Percentiles rank a stretch among this genome's conserved stretches.
Evolutionary conservation across 2,329 filamentous ascomycete species (phyloP).

Genomic region (Xylariaceae sp.): DNA sequence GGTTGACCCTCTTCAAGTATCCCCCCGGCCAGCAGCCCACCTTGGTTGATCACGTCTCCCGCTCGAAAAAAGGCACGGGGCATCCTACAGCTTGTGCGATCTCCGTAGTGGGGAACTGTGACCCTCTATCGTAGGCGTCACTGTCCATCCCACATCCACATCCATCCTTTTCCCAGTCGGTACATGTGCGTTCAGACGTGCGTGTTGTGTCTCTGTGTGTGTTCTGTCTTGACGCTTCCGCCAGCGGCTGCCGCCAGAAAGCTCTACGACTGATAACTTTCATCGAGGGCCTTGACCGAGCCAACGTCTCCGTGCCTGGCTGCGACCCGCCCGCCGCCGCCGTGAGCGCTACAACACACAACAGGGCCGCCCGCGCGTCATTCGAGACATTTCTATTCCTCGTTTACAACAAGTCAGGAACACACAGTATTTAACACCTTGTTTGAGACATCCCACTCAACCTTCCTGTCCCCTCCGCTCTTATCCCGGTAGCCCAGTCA

Average conservation of each 20-base stretch:
- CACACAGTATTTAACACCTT: conserved; percentile 38
- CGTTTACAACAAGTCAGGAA: conserved; percentile 31
- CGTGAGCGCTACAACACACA: conserved; percentile 30
- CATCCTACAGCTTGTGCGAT: conserved; percentile 38
- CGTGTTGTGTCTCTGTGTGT: conserved; percentile 6
- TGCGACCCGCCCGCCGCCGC: conserved; percentile 24
- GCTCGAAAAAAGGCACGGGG: conserved; percentile 30
- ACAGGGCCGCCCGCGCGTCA: conserved; percentile 29
- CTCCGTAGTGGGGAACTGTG: conserved; percentile 36
- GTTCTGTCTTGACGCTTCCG: conserved; percentile 8
- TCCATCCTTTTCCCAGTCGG: conserved; percentile 12
- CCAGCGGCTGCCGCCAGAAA: conserved; percentile 24
- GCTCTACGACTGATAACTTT: conserved; percentile 20
- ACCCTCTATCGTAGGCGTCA: conserved; percentile 33
- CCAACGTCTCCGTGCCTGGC: conserved; percentile 24
- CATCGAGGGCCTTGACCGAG: conserved; percentile 23
- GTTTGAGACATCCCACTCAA: conserved; percentile 30
- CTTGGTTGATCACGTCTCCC: conserved; percentile 31
- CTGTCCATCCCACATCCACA: conserved; percentile 29
- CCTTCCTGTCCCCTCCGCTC: conserved; percentile 12
- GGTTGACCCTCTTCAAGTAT: conserved; percentile 34
- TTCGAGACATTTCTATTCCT: conserved; percentile 42
- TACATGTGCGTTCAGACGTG: conserved; percentile 13
- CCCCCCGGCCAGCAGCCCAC: conserved; percentile 9
- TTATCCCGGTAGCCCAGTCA: not conserved